Base-by-base conservation (phyloP, 2,329 filamentous ascomycete genomes). In the Leptographium procerum region DNA sequence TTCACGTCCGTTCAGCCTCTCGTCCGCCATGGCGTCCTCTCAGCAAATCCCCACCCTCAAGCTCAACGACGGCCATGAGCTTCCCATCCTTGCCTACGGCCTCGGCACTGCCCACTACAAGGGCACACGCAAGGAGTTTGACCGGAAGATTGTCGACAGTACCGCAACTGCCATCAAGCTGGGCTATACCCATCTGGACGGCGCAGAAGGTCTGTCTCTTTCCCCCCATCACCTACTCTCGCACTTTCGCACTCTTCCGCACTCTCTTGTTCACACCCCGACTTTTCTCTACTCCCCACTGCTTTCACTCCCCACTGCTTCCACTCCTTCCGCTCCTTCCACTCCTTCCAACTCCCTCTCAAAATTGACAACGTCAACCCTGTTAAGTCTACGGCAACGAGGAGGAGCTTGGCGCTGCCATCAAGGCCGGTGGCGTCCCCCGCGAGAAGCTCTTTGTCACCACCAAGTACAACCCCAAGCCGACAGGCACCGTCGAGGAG, bases 151-250 rank as follows among this genome's bases (percentile, higher is more conserved):
- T 54, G 68, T 78, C 52, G 70, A 75, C 28, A 63, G 73, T 56
- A 77, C 78, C 48, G 80, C 86, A 59, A 77, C 73, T 62, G 87
- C 88, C 34, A 85, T 90, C 65, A 78, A 81, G 57, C 70, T 82
- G n/a, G 87, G 86, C 28, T 91, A 85, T 69, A 77, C 78, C 59
- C 87, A 91, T 66, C 76, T 91, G 3, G 88, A 92, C 69, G 83
- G 87, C 50, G 88, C 88, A 24, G 84, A 91, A 74, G 72, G 84
- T 85, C 68, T 59, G 71, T 55, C 16, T 14, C 47, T 24, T 34
- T 48, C 43, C 28, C 14, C 9, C 29, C 29, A n/a, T n/a, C n/a
- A n/a, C n/a, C n/a, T n/a, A n/a, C n/a, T n/a, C n/a, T n/a, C n/a
- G n/a, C n/a, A n/a, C n/a, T n/a, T n/a, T n/a, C n/a, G n/a, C n/a